Base-by-base conservation (phyloP, 2,329 filamentous ascomycete genomes). In the Calonectria pseudoreteaudii region DNA sequence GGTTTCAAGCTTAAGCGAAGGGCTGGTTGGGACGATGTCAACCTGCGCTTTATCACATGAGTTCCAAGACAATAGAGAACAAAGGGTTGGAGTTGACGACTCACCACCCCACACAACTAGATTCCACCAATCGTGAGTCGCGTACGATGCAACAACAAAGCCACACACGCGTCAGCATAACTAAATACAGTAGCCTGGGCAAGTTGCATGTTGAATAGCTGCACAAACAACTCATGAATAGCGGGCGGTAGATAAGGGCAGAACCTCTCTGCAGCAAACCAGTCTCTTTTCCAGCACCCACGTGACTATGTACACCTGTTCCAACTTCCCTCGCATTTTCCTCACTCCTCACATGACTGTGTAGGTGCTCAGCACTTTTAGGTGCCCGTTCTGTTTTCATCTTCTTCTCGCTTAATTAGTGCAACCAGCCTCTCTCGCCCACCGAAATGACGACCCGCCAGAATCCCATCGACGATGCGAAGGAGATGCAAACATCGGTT, bases 391-490 rank as follows among this genome's bases (percentile, higher is more conserved):
- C 44, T 4, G n/a, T 18, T 13, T 23, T 13, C n/a, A n/a, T n/a
- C n/a, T 23, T 13, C n/a, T 13, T 47, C n/a, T 47, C 20, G 44
- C 10, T 47, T 18, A 1, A 13, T 3, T 23, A 47, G 20, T 23
- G n/a, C 44, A 47, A 11, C 9, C 44, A 5, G 44, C 44, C 10
- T 47, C 10, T 47, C 10, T 13, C 44, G 4, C n/a, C 20, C 44
- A n/a, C 10, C 1, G 9, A 47, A 47, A 47, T 47, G 44, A 13
- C 44, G 44, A 90, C 88, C 74, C 91, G 90, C 80, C 86, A 88
- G 76, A 91, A 91, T 81, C 91, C 92, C 66, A 85, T 93, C 41
- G 90, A 94, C 81, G 93, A 94, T 88, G 93, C 93, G 31, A 89
- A 89, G 77, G 91, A 93, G 78, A 94, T 94, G 92, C 91, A 94